These are phyloP conservation scores for Tetrapyrgos nigripes DNA, from an alignment of 1,284 basidiomycete genomes.

Conservation along the genomic window DNA sequence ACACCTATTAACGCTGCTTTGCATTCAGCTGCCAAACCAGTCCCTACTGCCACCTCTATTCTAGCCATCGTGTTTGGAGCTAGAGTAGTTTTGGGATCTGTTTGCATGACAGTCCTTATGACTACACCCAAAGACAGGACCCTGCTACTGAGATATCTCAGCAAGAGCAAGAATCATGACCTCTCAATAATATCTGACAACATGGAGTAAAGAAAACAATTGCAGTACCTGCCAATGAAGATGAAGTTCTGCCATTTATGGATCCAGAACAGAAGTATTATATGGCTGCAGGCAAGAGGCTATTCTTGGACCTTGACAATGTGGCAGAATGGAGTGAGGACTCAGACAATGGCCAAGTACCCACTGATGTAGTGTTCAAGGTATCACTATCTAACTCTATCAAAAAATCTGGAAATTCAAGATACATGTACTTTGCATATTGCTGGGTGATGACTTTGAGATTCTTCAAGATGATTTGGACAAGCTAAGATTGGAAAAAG, in stretches of 20 bases:
- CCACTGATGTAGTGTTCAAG: neutral
- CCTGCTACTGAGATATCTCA: too few relatives aligned
- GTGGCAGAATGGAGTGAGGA: neutral
- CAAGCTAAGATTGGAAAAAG: slow-evolving; percentile 14
- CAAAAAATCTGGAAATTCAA: slow-evolving; percentile 10
- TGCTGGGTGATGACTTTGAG: neutral
- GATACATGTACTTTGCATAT: neutral
- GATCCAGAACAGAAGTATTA: slow-evolving; percentile 20
- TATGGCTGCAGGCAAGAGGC: slow-evolving; percentile 11
- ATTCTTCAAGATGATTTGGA: neutral
- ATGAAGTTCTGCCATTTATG: slow-evolving; percentile 19
- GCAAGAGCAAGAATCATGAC: too few relatives aligned
- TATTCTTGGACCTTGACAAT: neutral
- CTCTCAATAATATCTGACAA: too few relatives aligned
- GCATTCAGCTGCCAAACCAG: too few relatives aligned
- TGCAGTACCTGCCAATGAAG: slow-evolving; percentile 9
- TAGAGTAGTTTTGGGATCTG: too few relatives aligned
- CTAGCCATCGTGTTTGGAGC: too few relatives aligned
- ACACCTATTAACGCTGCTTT: too few relatives aligned
- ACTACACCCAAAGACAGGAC: too few relatives aligned
- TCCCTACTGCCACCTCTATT: too few relatives aligned
- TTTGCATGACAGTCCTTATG: too few relatives aligned
- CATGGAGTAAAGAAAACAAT: neutral
- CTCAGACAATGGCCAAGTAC: too few relatives aligned
- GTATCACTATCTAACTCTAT: neutral